Evolutionary conservation across 2,329 filamentous ascomycete species (phyloP).

Genomic region (Ilyonectria destructans): DNA sequence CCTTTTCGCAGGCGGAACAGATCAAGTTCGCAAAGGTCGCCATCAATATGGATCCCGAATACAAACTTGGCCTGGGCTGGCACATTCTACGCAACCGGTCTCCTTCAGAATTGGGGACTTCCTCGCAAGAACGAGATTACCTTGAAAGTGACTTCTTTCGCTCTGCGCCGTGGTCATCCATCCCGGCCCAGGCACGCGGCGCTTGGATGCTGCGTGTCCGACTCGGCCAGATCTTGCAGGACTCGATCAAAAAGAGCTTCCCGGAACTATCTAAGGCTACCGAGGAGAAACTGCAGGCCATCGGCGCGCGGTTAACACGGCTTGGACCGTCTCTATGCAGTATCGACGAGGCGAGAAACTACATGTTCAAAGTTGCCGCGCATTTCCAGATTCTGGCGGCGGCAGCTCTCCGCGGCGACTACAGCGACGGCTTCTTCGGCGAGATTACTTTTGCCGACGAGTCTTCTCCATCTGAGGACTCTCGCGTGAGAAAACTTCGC

Average conservation of each 20-base stretch:
- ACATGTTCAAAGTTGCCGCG: conserved; percentile 13
- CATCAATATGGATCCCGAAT: conserved; percentile 8
- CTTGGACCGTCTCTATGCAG: conserved; percentile 9
- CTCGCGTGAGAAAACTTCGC: conserved; percentile 9
- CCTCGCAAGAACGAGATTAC: conserved; percentile 10
- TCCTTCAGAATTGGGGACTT: not conserved
- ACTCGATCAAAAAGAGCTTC: conserved; percentile 13
- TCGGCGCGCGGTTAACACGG: not conserved
- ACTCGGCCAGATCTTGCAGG: conserved; percentile 15
- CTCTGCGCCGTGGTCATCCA: conserved; percentile 12
- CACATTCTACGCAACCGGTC: conserved; percentile 20
- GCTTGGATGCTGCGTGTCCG: conserved; percentile 22
- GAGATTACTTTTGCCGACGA: conserved; percentile 6
- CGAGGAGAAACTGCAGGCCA: not conserved
- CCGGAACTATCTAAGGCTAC: conserved; percentile 7
- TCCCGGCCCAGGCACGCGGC: conserved; percentile 10
- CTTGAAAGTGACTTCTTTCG: conserved; percentile 19
- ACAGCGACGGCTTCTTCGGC: conserved; percentile 19
- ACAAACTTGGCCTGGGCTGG: conserved; percentile 19
- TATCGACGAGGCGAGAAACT: conserved; percentile 15
- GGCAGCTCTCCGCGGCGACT: conserved; percentile 14
- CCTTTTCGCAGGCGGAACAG: conserved; percentile 13
- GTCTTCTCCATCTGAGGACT: conserved; percentile 3
- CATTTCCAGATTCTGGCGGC: conserved; percentile 11
- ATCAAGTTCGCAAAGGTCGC: conserved; percentile 6